Conservation (phyloP, 805 yeast genomes). For the Candida caryicola region DNA sequence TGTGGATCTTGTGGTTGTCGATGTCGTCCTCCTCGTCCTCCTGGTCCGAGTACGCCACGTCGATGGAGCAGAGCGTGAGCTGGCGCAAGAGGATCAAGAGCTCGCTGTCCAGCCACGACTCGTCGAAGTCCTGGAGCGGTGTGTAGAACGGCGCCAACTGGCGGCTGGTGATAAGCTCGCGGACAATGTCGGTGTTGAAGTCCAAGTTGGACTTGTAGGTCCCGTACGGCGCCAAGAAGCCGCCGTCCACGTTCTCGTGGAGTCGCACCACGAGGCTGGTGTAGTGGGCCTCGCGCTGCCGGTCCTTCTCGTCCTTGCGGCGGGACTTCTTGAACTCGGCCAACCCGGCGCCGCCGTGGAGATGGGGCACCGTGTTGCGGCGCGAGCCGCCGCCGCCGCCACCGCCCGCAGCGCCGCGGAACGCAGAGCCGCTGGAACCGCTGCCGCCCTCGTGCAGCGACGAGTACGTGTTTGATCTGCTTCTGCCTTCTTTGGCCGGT, state of each 20-base stretch:
- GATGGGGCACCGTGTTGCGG: conserved; percentile 20
- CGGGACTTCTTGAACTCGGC: conserved; percentile 21
- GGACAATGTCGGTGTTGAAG: conserved; percentile 71
- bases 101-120: conserved; percentile 68
- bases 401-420: conserved; percentile 5
- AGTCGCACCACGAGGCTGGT: conserved; percentile 55
- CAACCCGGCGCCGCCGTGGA: conserved; percentile 10
- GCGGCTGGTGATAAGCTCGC: conserved; percentile 64
- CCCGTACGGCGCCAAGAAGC: conserved; percentile 88
- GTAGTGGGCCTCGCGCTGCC: conserved; percentile 51
- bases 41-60: conserved; percentile 48
- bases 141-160: conserved; percentile 85
- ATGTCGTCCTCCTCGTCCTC: conserved; percentile 57
- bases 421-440: conserved; percentile 7
- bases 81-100: conserved; percentile 48
- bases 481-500: conserved; percentile 39
- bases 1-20: conserved; percentile 56
- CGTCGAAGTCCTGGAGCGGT: conserved; percentile 79
- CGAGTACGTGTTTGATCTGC: conserved; percentile 22
- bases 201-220: conserved; percentile 76
- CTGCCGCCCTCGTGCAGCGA: conserved; percentile 6
- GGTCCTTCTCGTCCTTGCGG: conserved; percentile 54
- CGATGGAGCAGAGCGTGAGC: conserved; percentile 55
- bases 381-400: conserved; percentile 8
- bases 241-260: conserved; percentile 87